Base-by-base conservation (phyloP, 192 early-diverging fungal genomes). In the Backusella liffmaniae region DNA sequence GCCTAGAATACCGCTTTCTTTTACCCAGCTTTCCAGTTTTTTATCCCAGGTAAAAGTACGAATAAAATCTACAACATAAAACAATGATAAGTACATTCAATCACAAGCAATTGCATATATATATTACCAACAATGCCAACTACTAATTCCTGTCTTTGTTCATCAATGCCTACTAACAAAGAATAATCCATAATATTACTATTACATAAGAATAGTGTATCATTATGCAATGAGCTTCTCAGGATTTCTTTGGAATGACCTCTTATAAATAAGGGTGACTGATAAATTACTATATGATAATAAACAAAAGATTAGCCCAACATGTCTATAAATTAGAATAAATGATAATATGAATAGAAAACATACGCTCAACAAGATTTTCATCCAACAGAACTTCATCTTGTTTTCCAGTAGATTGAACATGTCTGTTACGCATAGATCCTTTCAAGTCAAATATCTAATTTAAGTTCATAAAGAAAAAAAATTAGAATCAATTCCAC, bases 11-110 rank as follows among this genome's bases (percentile, higher is more conserved):
- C 91, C 93, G 0, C 95, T 88, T 77, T 98, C 97, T 82, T 99
- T 99, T 39, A 99, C 97, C 96, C 96, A 98, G 71, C 92, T 95
- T 80, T 99, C 98, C 18, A 99, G 79, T 83, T 96, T 96, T 85
- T 99, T 99, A 80, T 99, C 98, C 96, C 97, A 99, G 0, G 97
- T 99, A 80, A 97, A 99, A 7, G 96, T 96, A 62, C 97, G 91
- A 56, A 98, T 98, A 84, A 96, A 98, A 79, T 99, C 98, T 83
- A 66, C 23, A 26, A 35, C 5, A 62, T 21, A 49, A n/a, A 51
- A 46, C 1, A 10, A 75, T 73, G 35, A 29, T 62, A 62, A 62
- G 26, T 62, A 62, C 12, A 29, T 10, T 62, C 26, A 62, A 29
- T 23, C 10, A 76, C 30, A 42, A n/a, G 29, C 15, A n/a, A 32